Conservation (phyloP, 148 eudicot genomes). For the Amaranthus hypochondriacus region DNA sequence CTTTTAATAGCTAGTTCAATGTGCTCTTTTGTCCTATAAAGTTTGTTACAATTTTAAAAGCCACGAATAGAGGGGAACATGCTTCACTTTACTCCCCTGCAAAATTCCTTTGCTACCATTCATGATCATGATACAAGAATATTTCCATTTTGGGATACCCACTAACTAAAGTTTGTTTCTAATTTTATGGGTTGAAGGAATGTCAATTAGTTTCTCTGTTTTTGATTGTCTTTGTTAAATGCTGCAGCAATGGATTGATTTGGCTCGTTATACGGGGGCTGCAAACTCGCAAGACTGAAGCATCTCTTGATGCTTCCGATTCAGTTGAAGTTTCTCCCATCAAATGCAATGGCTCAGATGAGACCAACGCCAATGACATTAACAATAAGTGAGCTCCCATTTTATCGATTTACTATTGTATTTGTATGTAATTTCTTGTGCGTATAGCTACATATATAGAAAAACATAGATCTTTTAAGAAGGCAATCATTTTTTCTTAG, state of each 20-base stretch:
- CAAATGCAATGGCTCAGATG: conserved; percentile 51
- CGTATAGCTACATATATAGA: not conserved
- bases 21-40: not conserved
- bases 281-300: conserved; percentile 57
- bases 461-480: not conserved
- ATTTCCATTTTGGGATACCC: not conserved
- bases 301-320: conserved; percentile 33
- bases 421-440: conserved; percentile 15
- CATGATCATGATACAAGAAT: not conserved
- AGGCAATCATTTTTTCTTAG: not conserved
- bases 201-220: not conserved
- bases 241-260: conserved; percentile 97
- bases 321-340: conserved; percentile 38
- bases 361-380: conserved; percentile 52
- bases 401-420: not conserved
- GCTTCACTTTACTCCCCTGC: not conserved
- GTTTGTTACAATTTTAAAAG: not conserved
- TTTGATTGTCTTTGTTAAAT: conserved; percentile 13
- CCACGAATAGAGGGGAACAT: not conserved
- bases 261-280: conserved; percentile 87
- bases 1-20: not conserved
- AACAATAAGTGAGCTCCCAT: conserved; percentile 40
- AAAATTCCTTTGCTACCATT: not conserved
- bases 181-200: not conserved
- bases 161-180: not conserved